Percentiles rank a stretch among this genome's conserved stretches.
These are phyloP conservation scores for Saraca asoca DNA, from an alignment of 331 rosid species.

Conservation along the genomic window DNA sequence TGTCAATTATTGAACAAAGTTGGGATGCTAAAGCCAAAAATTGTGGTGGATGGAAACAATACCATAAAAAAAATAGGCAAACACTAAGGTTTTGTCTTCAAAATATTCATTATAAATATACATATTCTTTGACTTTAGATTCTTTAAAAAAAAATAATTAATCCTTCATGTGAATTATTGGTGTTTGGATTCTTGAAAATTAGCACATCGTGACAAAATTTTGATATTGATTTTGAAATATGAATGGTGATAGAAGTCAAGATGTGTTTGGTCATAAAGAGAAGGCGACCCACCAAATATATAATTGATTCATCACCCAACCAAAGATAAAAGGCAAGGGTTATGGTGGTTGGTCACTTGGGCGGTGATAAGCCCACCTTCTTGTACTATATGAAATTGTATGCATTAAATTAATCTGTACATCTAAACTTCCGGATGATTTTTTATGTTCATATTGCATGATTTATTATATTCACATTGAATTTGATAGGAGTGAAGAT, in stretches of 20 bases:
- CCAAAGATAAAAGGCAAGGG: conserved; percentile 17
- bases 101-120: conserved; percentile 16
- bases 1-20: conserved; percentile 30
- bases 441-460: no score
- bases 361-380: no score
- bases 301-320: conserved; percentile 19
- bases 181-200: conserved; percentile 14
- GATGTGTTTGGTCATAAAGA: conserved; percentile 21
- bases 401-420: no score
- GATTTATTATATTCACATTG: no score
- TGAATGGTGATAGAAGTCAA: conserved; percentile 20
- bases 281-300: conserved; percentile 9
- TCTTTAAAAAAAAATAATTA: background rate
- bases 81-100: conserved; percentile 19
- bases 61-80: background rate
- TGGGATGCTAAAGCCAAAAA: conserved; percentile 39
- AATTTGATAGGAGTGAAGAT: no score
- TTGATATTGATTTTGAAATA: background rate
- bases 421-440: no score
- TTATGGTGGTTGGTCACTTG: conserved; percentile 23
- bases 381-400: no score
- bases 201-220: background rate
- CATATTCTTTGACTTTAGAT: background rate
- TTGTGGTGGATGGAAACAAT: conserved; percentile 25
- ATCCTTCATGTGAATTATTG: conserved; percentile 1